These are phyloP conservation scores for Moesziomyces globuligerus DNA, from an alignment of 1,284 basidiomycete genomes.

Conservation along the genomic window DNA sequence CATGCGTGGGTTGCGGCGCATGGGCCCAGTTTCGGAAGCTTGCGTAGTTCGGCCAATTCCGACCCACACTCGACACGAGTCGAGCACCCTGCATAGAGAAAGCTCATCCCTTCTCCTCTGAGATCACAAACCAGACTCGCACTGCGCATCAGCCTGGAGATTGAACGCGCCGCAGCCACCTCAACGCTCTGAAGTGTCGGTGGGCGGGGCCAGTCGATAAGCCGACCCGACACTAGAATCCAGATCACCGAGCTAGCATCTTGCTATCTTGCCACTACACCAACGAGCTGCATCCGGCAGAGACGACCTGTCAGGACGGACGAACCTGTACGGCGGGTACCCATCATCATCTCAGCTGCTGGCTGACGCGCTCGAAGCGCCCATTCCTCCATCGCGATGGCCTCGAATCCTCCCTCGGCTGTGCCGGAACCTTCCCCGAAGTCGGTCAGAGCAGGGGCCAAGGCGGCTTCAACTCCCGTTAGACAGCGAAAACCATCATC, in stretches of 20 bases:
- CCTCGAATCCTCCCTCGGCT: not conserved
- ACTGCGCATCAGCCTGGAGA: not conserved
- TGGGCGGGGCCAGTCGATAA: not conserved
- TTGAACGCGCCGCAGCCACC: not conserved
- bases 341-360: too few species aligned
- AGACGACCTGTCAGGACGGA: too few species aligned
- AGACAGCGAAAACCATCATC: not conserved
- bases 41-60: not conserved
- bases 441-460: not conserved
- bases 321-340: too few species aligned
- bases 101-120: not conserved
- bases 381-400: not conserved
- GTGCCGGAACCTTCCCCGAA: slow-evolving; percentile 1
- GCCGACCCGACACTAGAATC: too few species aligned
- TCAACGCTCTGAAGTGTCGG: not conserved
- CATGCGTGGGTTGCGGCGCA: not conserved
- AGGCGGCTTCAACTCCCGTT: slow-evolving; percentile 1
- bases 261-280: too few species aligned
- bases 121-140: not conserved
- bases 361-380: too few species aligned
- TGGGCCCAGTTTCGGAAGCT: not conserved
- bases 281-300: too few species aligned
- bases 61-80: too few species aligned
- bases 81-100: too few species aligned
- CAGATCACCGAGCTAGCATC: too few species aligned